A percentile compares a stretch with the other conserved stretches of the same genome.
Evolutionary conservation across 768 basidiomycete genomes (phyloP).

Genomic region (Postia placenta): DNA sequence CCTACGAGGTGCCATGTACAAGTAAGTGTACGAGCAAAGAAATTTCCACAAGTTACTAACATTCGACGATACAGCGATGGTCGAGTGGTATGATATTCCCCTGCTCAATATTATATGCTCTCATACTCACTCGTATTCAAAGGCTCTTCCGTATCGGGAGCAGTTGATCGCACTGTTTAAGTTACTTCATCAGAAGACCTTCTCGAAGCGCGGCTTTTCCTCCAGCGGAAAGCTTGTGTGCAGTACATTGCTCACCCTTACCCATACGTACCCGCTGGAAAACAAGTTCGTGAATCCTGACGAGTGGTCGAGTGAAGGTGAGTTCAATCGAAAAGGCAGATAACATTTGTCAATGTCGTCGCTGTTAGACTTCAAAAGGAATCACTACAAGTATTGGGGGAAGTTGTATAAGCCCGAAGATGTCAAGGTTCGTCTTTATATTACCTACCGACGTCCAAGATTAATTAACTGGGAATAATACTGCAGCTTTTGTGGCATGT

Average conservation of each 20-base stretch:
- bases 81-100: slow-evolving; percentile 39
- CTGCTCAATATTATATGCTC: background rate
- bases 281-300: slow-evolving; percentile 76
- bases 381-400: slow-evolving; percentile 77
- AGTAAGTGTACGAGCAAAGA: slow-evolving; percentile 58
- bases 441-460: background rate
- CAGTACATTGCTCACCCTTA: slow-evolving; percentile 65
- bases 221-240: slow-evolving; percentile 76
- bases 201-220: slow-evolving; percentile 77
- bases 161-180: slow-evolving; percentile 55
- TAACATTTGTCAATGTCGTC: background rate
- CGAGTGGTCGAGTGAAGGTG: slow-evolving; percentile 71
- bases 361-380: slow-evolving; percentile 53
- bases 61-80: slow-evolving; percentile 47
- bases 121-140: no score
- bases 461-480: no score
- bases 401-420: slow-evolving; percentile 67
- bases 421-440: slow-evolving; percentile 44
- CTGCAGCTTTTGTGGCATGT: slow-evolving; percentile 74
- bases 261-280: slow-evolving; percentile 76
- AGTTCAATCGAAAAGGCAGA: no score
- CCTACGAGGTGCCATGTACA: slow-evolving; percentile 72
- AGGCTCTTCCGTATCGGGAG: slow-evolving; percentile 62
- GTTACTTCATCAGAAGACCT: slow-evolving; percentile 62
- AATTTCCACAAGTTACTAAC: no score